phyloP scores from a whole-genome alignment of 208 protist species.

The Crithidia fasciculata region DNA sequence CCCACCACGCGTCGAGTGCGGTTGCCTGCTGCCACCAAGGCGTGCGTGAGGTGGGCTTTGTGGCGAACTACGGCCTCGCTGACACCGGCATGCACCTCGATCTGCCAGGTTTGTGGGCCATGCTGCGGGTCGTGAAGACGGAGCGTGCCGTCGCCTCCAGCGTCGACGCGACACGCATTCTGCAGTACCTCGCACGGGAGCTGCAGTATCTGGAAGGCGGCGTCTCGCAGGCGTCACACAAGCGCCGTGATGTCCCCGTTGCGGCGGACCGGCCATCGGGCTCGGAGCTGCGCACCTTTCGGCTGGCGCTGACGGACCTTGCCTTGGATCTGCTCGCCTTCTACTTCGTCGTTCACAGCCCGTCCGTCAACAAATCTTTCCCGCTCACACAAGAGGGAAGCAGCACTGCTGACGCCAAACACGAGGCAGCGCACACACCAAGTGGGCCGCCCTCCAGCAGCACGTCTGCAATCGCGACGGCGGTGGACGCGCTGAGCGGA shows the following conservation, averaged over 20 bases:
- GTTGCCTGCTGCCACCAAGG: constrained; percentile 57
- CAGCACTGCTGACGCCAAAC: too few relatives aligned
- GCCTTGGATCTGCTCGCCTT: constrained; percentile 65
- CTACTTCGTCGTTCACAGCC: constrained; percentile 53
- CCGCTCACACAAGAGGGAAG: neutral
- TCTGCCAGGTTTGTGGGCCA: constrained; percentile 37
- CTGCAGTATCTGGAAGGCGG: constrained; percentile 41
- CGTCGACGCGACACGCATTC: constrained; percentile 48
- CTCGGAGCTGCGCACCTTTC: constrained; percentile 30
- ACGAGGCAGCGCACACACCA: neutral
- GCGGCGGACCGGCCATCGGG: neutral
- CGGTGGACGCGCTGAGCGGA: constrained; percentile 63
- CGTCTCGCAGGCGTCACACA: neutral
- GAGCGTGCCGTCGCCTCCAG: constrained; percentile 43
- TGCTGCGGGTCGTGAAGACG: constrained; percentile 38
- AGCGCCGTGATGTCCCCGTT: neutral
- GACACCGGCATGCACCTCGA: constrained; percentile 61
- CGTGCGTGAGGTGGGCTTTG: constrained; percentile 71
- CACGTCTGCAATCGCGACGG: constrained; percentile 29
- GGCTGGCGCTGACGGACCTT: constrained; percentile 48
- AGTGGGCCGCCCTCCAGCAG: neutral
- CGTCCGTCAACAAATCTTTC: neutral
- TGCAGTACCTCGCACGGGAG: constrained; percentile 75
- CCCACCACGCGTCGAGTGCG: constrained; percentile 53
- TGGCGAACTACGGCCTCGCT: constrained; percentile 63